Evolutionary conservation across 2,329 filamentous ascomycete genomes (phyloP).

Genomic region (Ceratocystis eucalypticola): DNA sequence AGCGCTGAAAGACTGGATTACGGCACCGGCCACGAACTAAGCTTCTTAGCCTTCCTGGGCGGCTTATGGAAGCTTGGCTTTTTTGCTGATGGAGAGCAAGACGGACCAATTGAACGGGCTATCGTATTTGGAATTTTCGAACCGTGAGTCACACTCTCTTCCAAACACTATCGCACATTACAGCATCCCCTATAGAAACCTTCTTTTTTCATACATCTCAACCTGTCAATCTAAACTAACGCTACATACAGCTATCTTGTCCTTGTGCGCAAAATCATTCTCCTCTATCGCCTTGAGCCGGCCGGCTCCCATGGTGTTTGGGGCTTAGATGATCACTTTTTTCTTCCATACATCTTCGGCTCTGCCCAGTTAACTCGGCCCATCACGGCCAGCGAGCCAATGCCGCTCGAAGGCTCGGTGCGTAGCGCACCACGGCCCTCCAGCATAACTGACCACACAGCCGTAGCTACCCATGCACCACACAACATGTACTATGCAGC

Average conservation of each 20-base stretch:
- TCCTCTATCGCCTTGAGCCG: conserved; percentile 85
- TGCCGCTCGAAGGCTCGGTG: conserved; percentile 68
- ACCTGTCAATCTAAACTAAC: conserved; percentile 4
- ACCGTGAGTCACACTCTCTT: conserved; percentile 43
- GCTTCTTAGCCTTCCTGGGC: conserved; percentile 82
- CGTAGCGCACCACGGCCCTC: conserved; percentile 56
- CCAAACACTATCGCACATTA: not conserved
- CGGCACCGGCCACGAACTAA: conserved; percentile 89
- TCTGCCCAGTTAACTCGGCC: conserved; percentile 78
- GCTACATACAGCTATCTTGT: conserved; percentile 50
- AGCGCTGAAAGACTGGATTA: conserved; percentile 85
- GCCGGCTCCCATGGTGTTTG: conserved; percentile 95
- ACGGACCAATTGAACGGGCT: conserved; percentile 53
- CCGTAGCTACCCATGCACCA: conserved; percentile 51
- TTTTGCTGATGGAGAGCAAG: conserved; percentile 46
- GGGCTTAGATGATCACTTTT: conserved; percentile 96
- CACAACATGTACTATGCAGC: conserved; percentile 87
- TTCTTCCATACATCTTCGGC: conserved; percentile 87
- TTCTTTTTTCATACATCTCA: not conserved
- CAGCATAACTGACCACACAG: conserved; percentile 50
- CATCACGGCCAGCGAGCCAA: conserved; percentile 43
- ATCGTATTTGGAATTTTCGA: conserved; percentile 76
- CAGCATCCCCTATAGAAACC: not conserved
- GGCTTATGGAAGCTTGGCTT: conserved; percentile 81
- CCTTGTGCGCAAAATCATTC: conserved; percentile 69